These are phyloP conservation scores for Amborella trichopoda DNA, from an alignment of 164 flowering plant genomes.

Conservation along the genomic window DNA sequence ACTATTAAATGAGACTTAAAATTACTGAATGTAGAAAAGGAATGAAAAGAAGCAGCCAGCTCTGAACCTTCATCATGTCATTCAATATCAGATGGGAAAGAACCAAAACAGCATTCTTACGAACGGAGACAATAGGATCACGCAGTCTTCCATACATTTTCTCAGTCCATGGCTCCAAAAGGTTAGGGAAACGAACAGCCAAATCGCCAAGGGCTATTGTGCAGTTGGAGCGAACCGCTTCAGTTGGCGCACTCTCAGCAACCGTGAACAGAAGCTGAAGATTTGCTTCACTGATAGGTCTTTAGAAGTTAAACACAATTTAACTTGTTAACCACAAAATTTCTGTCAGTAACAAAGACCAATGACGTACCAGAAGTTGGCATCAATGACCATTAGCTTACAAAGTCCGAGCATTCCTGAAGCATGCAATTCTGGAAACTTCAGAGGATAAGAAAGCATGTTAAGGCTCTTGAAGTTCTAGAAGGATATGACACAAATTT, in stretches of 20 bases:
- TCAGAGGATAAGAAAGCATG: slow-evolving; percentile 8
- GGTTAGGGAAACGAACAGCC: slow-evolving; percentile 96
- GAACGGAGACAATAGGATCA: slow-evolving; percentile 69
- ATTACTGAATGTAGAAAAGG: not conserved
- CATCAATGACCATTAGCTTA: slow-evolving; percentile 87
- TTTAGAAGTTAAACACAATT: slow-evolving; percentile 4
- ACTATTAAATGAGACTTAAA: slow-evolving; percentile 2
- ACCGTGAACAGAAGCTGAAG: slow-evolving; percentile 98
- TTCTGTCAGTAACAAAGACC: not conserved
- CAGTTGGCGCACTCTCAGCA: slow-evolving; percentile 79
- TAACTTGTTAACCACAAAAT: not conserved
- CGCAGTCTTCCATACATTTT: slow-evolving; percentile 81
- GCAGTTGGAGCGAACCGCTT: slow-evolving; percentile 91
- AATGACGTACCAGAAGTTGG: slow-evolving; percentile 65
- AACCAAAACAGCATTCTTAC: slow-evolving; percentile 95
- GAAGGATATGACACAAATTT: not conserved
- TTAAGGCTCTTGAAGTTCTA: slow-evolving; percentile 7
- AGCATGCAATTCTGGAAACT: slow-evolving; percentile 85
- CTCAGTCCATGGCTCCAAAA: slow-evolving; percentile 98
- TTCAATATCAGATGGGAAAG: slow-evolving; percentile 96
- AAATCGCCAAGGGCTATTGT: slow-evolving; percentile 90
- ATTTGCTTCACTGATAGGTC: slow-evolving; percentile 60
- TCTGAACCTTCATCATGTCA: slow-evolving; percentile 96
- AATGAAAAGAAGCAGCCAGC: not conserved
- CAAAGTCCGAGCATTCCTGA: slow-evolving; percentile 93